Evolutionary conservation across 768 basidiomycete genomes (phyloP).

Genomic region (Pilatotrama ljubarskyi): DNA sequence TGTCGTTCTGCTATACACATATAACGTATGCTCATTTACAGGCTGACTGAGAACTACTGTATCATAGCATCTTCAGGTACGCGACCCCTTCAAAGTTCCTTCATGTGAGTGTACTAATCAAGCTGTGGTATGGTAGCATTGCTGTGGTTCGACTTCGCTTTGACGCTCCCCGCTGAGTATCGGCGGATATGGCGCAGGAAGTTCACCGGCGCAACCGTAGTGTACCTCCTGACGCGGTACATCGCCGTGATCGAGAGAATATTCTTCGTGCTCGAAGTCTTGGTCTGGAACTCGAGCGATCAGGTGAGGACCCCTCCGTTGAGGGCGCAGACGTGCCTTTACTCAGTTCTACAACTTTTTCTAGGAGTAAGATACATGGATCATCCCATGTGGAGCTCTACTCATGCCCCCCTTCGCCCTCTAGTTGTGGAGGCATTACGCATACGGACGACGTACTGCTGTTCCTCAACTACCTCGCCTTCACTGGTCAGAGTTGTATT

Average conservation of each 20-base stretch:
- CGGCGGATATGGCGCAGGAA: constrained; percentile 7
- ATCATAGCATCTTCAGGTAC: constrained; percentile 3
- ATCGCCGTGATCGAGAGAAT: neutral
- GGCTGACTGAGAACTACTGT: constrained; percentile 5
- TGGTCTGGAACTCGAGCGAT: neutral
- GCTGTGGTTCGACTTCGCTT: constrained; percentile 4
- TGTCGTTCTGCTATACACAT: too few species aligned
- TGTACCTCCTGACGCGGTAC: constrained; percentile 2
- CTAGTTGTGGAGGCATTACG: neutral
- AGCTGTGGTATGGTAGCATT: neutral
- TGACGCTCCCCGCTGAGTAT: constrained; percentile 1
- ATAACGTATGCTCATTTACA: neutral
- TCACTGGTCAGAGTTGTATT: neutral
- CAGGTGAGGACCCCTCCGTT: neutral
- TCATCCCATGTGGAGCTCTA: too few species aligned
- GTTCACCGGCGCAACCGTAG: constrained; percentile 1
- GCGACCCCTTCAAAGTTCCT: neutral
- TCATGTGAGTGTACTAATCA: neutral
- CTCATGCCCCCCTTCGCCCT: neutral
- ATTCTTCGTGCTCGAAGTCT: neutral
- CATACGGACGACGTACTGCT: neutral
- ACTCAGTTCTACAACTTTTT: neutral
- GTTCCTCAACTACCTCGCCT: constrained; percentile 1
- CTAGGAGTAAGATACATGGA: neutral
- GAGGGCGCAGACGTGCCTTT: neutral